phyloP scores from a whole-genome alignment of 2,329 filamentous ascomycete species.

The Aspergillus clavatus region DNA sequence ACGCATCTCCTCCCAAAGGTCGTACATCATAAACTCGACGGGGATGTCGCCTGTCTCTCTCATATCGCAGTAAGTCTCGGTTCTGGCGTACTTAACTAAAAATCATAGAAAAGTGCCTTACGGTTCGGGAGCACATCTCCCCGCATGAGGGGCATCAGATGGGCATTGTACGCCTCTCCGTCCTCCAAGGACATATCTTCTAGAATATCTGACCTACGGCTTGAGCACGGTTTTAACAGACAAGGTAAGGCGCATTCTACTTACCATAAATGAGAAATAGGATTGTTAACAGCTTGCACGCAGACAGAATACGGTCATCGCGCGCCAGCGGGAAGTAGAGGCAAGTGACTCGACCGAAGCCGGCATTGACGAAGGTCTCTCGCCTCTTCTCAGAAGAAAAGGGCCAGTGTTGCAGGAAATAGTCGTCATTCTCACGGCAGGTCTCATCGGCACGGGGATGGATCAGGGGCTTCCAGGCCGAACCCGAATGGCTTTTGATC shows the following conservation, averaged over 20 bases:
- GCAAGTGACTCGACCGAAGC: slow-evolving; percentile 36
- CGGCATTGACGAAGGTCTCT: slow-evolving; percentile 31
- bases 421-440: slow-evolving; percentile 34
- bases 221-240: too few relatives aligned
- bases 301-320: slow-evolving; percentile 38
- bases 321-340: slow-evolving; percentile 35
- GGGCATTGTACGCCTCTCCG: too few relatives aligned
- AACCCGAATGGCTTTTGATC: too few relatives aligned
- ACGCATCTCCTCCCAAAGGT: slow-evolving; percentile 41
- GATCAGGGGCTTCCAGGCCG: not conserved
- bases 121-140: slow-evolving; percentile 24
- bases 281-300: slow-evolving; percentile 37
- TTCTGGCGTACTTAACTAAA: too few relatives aligned
- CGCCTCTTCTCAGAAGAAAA: slow-evolving; percentile 30
- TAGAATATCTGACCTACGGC: too few relatives aligned
- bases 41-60: slow-evolving; percentile 17
- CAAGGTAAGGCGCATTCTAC: too few relatives aligned
- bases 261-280: slow-evolving; percentile 44
- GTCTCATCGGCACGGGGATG: slow-evolving; percentile 26
- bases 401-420: slow-evolving; percentile 37
- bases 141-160: slow-evolving; percentile 33
- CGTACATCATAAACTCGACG: slow-evolving; percentile 37
- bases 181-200: slow-evolving; percentile 41
- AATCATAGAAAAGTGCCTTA: too few relatives aligned
- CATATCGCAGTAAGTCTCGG: too few relatives aligned